A percentile compares a stretch with the other conserved stretches of the same genome.
Conservation (phyloP, 1,284 basidiomycete species). For the Ustilago shanxiensis region DNA sequence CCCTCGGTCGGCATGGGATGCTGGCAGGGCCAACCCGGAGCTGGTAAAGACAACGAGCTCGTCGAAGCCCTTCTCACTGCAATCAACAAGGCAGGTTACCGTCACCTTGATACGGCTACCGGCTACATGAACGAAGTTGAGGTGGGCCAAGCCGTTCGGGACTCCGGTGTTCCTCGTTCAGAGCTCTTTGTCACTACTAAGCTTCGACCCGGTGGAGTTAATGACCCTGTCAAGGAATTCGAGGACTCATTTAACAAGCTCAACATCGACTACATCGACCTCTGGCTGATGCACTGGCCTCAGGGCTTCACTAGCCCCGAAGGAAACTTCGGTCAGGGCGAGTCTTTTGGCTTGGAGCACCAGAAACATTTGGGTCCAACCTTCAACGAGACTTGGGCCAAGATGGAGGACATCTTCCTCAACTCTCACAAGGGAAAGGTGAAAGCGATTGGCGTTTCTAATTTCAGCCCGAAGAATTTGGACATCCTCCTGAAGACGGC, state of each 20-base stretch:
- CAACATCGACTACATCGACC: slow-evolving; percentile 77
- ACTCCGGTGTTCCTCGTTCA: slow-evolving; percentile 79
- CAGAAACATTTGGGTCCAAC: slow-evolving; percentile 48
- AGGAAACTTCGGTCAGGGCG: slow-evolving; percentile 12
- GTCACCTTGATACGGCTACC: slow-evolving; percentile 59
- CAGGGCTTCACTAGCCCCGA: slow-evolving; percentile 24
- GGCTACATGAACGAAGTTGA: slow-evolving; percentile 80
- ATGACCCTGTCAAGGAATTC: slow-evolving; percentile 72
- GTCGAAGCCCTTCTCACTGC: slow-evolving; percentile 28
- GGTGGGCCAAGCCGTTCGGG: slow-evolving; percentile 82
- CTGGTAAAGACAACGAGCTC: slow-evolving; percentile 35
- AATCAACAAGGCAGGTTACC: slow-evolving; percentile 54
- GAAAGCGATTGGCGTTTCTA: slow-evolving; percentile 75
- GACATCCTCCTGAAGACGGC: slow-evolving; percentile 51
- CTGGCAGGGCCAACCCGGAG: slow-evolving; percentile 53
- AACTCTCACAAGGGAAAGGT: slow-evolving; percentile 61
- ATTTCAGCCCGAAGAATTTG: slow-evolving; percentile 57
- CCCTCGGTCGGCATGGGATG: slow-evolving; percentile 60
- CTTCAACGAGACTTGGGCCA: slow-evolving; percentile 59
- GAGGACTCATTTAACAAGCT: slow-evolving; percentile 80
- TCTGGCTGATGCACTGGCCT: slow-evolving; percentile 64
- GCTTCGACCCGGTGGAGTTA: slow-evolving; percentile 75
- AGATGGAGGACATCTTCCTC: slow-evolving; percentile 63
- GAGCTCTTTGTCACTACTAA: slow-evolving; percentile 89
- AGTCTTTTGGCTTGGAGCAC: slow-evolving; percentile 23